Evolutionary conservation across 331 rosid genomes (phyloP).

Genomic region (Quercus lobata): DNA sequence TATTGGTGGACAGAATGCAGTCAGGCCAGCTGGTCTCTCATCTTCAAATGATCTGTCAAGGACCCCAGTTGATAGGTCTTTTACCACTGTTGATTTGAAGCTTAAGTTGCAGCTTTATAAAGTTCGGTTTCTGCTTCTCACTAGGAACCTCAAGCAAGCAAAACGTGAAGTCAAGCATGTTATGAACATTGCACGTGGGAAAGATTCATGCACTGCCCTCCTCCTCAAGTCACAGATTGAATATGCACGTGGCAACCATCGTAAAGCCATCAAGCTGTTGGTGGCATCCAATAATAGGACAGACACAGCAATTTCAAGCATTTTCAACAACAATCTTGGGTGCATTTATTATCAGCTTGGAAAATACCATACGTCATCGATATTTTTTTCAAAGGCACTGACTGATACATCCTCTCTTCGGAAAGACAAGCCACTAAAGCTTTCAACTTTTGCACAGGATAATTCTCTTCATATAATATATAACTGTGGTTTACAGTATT

Average conservation of each 20-base stretch:
- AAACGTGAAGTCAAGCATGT: slow-evolving; percentile 94
- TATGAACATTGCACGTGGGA: slow-evolving; percentile 89
- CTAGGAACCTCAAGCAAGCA: slow-evolving; percentile 89
- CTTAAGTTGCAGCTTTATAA: slow-evolving; percentile 88
- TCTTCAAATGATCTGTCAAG: slow-evolving; percentile 61
- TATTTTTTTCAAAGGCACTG: slow-evolving; percentile 87
- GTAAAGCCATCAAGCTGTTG: slow-evolving; percentile 93
- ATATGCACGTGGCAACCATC: slow-evolving; percentile 91
- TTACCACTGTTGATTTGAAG: slow-evolving; percentile 77
- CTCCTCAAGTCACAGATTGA: slow-evolving; percentile 94
- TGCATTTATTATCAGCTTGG: slow-evolving; percentile 97
- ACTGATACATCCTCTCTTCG: slow-evolving; percentile 63
- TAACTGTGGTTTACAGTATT: slow-evolving; percentile 87
- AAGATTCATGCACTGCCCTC: slow-evolving; percentile 92
- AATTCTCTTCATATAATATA: slow-evolving; percentile 70
- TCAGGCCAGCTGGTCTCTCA: slow-evolving; percentile 49
- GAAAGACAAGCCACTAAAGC: slow-evolving; percentile 70
- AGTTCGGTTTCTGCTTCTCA: slow-evolving; percentile 76
- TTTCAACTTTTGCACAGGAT: slow-evolving; percentile 71
- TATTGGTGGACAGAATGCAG: slow-evolving; percentile 58
- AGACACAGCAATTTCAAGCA: slow-evolving; percentile 61
- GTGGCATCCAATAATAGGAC: slow-evolving; percentile 80
- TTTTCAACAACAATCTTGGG: slow-evolving; percentile 90
- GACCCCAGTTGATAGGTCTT: slow-evolving; percentile 51
- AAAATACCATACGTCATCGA: slow-evolving; percentile 74